Conservation (phyloP, 768 basidiomycete species). For the Hebeloma cylindrosporum region DNA sequence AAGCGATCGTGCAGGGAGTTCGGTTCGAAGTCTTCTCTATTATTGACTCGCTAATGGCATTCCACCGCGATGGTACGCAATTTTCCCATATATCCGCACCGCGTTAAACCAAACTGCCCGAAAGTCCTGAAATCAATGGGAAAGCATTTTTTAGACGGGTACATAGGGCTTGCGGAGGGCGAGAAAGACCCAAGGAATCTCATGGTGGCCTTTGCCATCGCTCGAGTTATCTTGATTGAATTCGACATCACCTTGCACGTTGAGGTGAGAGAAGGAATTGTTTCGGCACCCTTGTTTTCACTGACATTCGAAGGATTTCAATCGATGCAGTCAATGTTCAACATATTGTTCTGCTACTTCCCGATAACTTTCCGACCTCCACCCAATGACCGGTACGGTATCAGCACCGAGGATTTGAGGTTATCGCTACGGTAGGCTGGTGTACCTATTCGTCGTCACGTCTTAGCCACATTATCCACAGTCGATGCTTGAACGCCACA, state of each 20-base stretch:
- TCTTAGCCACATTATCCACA: conserved; percentile 28
- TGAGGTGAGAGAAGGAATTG: conserved; percentile 79
- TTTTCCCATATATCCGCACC: not conserved
- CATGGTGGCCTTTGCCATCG: conserved; percentile 85
- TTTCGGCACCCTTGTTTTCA: not conserved
- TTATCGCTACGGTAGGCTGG: conserved; percentile 58
- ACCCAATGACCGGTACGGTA: conserved; percentile 90
- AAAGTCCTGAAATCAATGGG: conserved; percentile 73
- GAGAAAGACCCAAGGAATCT: conserved; percentile 98
- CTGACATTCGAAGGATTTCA: conserved; percentile 2
- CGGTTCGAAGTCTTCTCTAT: conserved; percentile 81
- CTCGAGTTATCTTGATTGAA: conserved; percentile 81
- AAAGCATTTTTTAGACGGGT: conserved; percentile 69
- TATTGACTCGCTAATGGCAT: conserved; percentile 74
- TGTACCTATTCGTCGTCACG: not conserved
- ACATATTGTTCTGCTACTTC: conserved; percentile 97
- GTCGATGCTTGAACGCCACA: conserved; percentile 73
- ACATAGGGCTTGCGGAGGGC: conserved; percentile 82
- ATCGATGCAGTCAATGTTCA: conserved; percentile 72
- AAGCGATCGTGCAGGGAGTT: conserved; percentile 75
- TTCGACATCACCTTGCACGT: conserved; percentile 75
- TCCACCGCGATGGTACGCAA: conserved; percentile 61
- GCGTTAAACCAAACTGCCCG: conserved; percentile 3
- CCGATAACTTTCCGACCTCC: conserved; percentile 96
- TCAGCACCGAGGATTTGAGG: conserved; percentile 85